Conservation (phyloP, 177 flowering plant genomes). For the Vitis hybrid region DNA sequence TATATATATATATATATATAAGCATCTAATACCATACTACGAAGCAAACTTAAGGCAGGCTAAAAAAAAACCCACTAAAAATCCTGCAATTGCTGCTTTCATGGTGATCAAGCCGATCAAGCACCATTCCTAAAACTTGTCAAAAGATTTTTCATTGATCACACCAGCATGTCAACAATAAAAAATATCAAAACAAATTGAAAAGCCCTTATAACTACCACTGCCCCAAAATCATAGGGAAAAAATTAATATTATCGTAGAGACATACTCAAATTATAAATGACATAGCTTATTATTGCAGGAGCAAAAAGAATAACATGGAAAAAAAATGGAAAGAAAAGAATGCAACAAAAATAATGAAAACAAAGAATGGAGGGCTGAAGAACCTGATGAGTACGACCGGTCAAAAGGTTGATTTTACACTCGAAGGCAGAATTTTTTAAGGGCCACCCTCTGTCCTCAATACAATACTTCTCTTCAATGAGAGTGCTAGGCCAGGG, state of each 20-base stretch:
- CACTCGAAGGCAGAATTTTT: slow-evolving; percentile 82
- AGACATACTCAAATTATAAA: background rate
- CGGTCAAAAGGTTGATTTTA: slow-evolving; percentile 87
- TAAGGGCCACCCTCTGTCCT: slow-evolving; percentile 77
- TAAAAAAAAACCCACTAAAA: too few relatives aligned
- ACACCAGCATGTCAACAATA: background rate
- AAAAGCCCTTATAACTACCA: background rate
- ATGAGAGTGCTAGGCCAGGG: slow-evolving; percentile 66
- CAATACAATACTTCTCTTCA: slow-evolving; percentile 53
- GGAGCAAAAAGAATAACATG: background rate
- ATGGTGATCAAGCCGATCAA: too few relatives aligned
- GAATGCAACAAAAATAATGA: background rate
- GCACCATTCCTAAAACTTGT: too few relatives aligned
- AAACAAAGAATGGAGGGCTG: background rate
- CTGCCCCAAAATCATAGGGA: background rate
- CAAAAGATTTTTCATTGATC: too few relatives aligned
- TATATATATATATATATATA: too few relatives aligned
- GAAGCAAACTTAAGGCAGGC: too few relatives aligned
- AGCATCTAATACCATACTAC: too few relatives aligned
- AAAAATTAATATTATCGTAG: background rate
- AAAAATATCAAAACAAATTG: background rate
- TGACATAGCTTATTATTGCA: background rate
- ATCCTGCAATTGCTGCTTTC: too few relatives aligned
- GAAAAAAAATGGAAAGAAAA: background rate
- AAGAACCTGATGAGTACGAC: slow-evolving; percentile 93